Base-by-base conservation (phyloP, 2,329 filamentous ascomycete genomes). In the Podosphaera xanthii region DNA sequence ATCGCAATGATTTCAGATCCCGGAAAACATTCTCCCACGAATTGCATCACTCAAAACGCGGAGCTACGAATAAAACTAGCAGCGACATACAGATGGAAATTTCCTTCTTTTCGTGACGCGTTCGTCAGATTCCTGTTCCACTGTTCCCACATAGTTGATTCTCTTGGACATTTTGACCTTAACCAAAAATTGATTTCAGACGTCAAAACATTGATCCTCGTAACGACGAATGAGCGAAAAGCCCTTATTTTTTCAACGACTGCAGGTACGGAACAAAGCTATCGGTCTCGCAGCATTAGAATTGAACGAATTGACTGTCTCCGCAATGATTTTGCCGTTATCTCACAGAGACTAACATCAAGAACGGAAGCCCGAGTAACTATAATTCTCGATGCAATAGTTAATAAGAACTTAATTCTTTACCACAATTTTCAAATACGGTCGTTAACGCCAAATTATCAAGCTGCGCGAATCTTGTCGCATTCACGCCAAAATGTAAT, bases 41-140 rank as follows among this genome's bases (percentile, higher is more conserved):
- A 54, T 59, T 58, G 44, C 58, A 46, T 42, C 30, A 34, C 33
- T 48, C 58, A 40, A 44, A 53, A 60, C 61, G 33, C 56, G 31
- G 42, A 49, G 7, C 40, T 58, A 63, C n/a, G 10, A 50, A 56
- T 52, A 57, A 46, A 44, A 59, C 36, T 49, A n/a, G 2, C 62
- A 34, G 31, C n/a, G 4, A 79, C 78, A 72, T 74, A 81, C 78
- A 72, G 57, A 52, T 31, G 77, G 73, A 61, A 77, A 66, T 71
- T 78, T 80, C 70, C 76, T 74, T 68, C 77, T 76, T 74, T 82
- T 82, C 62, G 75, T 71, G 66, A 76, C 74, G 68, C 76, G 77
- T 65, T 74, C 72, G 63, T 76, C 76, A 64, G 69, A 68, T 59
- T 78, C 77, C 59, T 75, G 72, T 64, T 72, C 73, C 63, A 71